Evolutionary conservation across 805 yeast species (phyloP).

Genomic region (Candida ascalaphidarum): DNA sequence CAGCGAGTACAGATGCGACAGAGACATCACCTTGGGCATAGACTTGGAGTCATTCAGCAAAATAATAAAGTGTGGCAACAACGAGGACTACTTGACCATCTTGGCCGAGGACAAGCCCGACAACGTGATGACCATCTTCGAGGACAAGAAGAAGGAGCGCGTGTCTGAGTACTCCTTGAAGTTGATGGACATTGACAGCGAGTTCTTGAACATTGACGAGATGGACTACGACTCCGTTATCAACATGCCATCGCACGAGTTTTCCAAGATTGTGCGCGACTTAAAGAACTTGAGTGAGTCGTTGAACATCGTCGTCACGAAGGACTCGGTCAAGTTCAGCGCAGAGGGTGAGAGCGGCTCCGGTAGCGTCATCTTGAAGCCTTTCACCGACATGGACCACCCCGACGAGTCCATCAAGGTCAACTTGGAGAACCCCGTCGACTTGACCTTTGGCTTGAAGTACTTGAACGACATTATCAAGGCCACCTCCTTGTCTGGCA

Average conservation of each 20-base stretch:
- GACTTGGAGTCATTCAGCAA: conserved; percentile 84
- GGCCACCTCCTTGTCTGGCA: conserved; percentile 70
- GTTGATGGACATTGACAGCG: conserved; percentile 95
- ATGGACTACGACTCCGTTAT: conserved; percentile 83
- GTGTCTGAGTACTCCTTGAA: conserved; percentile 87
- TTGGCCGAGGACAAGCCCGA: conserved; percentile 88
- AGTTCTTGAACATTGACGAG: conserved; percentile 87
- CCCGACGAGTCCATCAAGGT: conserved; percentile 70
- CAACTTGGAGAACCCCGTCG: conserved; percentile 78
- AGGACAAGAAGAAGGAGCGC: conserved; percentile 84
- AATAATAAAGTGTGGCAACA: conserved; percentile 84
- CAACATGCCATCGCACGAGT: conserved; percentile 81
- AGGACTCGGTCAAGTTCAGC: conserved; percentile 83
- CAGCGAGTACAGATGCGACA: conserved; percentile 90
- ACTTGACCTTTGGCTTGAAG: conserved; percentile 84
- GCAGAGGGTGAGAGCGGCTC: conserved; percentile 90
- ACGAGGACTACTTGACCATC: conserved; percentile 78
- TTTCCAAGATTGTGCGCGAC: conserved; percentile 85
- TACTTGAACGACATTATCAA: conserved; percentile 87
- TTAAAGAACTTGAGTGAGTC: conserved; percentile 83
- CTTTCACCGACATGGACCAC: conserved; percentile 71
- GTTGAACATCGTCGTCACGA: conserved; percentile 75
- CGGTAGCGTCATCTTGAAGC: conserved; percentile 81
- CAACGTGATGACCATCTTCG: conserved; percentile 71
- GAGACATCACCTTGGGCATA: conserved; percentile 84